Evolutionary conservation across 129 eudicot species (phyloP).

Genomic region (Saposhnikovia divaricata): DNA sequence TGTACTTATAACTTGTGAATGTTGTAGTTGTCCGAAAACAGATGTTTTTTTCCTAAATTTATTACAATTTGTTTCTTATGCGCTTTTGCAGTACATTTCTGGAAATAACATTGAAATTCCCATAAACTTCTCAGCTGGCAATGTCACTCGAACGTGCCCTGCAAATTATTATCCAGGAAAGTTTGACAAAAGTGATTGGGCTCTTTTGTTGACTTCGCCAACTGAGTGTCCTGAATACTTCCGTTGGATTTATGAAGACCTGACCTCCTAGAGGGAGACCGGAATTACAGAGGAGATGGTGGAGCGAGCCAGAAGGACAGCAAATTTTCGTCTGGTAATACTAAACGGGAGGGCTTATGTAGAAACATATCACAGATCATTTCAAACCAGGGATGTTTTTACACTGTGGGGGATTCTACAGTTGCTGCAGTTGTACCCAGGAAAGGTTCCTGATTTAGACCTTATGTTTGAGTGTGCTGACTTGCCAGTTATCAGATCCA

Average conservation of each 20-base stretch:
- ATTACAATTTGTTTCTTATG: background rate
- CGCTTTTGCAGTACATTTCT: background rate
- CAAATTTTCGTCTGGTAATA: slow-evolving; percentile 66
- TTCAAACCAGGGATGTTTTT: slow-evolving; percentile 67
- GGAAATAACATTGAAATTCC: slow-evolving; percentile 22
- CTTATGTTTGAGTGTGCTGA: slow-evolving; percentile 82
- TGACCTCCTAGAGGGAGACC: slow-evolving; percentile 68
- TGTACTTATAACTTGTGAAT: no score
- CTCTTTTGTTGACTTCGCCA: slow-evolving; percentile 19
- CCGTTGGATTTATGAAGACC: slow-evolving; percentile 75
- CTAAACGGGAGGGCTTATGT: slow-evolving; percentile 62
- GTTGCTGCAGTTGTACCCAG: slow-evolving; percentile 79
- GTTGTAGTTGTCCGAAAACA: background rate
- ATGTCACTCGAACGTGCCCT: slow-evolving; percentile 42
- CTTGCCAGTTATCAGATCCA: slow-evolving; percentile 49
- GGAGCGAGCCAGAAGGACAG: slow-evolving; percentile 40
- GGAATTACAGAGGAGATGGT: slow-evolving; percentile 72
- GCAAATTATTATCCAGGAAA: slow-evolving; percentile 45
- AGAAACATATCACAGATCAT: slow-evolving; percentile 33
- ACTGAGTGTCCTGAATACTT: slow-evolving; percentile 67
- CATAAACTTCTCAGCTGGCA: slow-evolving; percentile 28
- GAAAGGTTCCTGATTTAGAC: slow-evolving; percentile 72
- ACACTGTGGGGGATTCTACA: slow-evolving; percentile 84
- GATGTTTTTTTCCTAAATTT: background rate
- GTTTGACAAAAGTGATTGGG: slow-evolving; percentile 4